Conservation (phyloP, 2,329 filamentous ascomycete genomes). For the Truncatella angustata region DNA sequence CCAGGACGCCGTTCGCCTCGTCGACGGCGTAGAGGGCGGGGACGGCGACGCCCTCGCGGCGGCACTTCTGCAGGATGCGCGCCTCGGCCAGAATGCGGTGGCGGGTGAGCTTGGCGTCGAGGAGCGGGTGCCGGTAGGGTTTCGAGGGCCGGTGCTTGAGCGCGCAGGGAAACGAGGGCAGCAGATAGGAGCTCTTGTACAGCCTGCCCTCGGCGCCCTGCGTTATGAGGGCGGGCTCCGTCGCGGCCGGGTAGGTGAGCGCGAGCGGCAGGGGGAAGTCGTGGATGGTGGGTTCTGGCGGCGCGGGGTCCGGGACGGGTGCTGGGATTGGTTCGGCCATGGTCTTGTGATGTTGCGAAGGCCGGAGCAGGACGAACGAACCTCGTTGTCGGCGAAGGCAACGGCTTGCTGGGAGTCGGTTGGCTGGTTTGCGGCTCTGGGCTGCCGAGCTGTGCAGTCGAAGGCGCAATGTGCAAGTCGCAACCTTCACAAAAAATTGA, state of each 20-base stretch:
- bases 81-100: conserved; percentile 88
- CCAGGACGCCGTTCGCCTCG: conserved; percentile 66
- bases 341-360: background rate
- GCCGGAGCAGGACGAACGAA: background rate
- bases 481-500: background rate
- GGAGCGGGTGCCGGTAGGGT: conserved; percentile 84
- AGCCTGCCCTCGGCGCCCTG: conserved; percentile 96
- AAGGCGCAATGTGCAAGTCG: background rate
- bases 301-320: background rate
- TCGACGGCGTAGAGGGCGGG: conserved; percentile 75
- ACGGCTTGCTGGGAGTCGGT: no score
- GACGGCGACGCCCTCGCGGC: conserved; percentile 75
- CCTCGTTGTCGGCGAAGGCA: no score
- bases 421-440: no score
- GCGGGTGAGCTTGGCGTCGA: conserved; percentile 83
- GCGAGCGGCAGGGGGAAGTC: conserved; percentile 58
- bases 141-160: conserved; percentile 92
- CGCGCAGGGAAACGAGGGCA: conserved; percentile 65
- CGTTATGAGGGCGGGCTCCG: conserved; percentile 68
- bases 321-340: conserved; percentile 15
- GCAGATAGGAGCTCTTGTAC: conserved; percentile 81
- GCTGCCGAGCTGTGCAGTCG: no score
- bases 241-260: conserved; percentile 60
- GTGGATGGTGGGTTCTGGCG: background rate
- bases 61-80: conserved; percentile 75